Base-by-base conservation (phyloP, 75 land plant genomes). In the Larix kaempferi region DNA sequence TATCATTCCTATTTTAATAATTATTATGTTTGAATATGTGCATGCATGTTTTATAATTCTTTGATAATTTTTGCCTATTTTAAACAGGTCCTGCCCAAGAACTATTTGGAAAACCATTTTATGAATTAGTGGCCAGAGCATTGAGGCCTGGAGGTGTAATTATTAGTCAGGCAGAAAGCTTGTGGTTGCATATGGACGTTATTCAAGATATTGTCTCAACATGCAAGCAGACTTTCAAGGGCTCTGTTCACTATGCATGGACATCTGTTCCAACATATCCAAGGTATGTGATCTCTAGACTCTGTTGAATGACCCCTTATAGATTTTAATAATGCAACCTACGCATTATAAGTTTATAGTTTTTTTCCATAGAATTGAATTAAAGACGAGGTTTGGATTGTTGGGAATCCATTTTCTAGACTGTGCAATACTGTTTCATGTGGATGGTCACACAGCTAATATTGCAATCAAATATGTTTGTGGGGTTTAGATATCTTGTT, bases 201-300 rank as follows among this genome's bases (percentile, higher is more conserved):
- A 95, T 98, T 74, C 78, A 95, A 56, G 94, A 95, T 69, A 93
- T 95, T 80, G 73, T 98, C 49, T 79, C 94, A 57, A 84, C 83
- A 74, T 95, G 99, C 78, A 87, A 83, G 35, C 84, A 93, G 78
- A 84, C 84, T 55, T 98, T 98, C 78, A 94, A 98, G 80, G 99
- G 99, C 11, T 91, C 94, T 64, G 90, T 98, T 11, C 87, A 86
- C 79, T 98, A 98, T 90, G 99, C 98, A 21, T 98, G 98, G 98
- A 85, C 99, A 21, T 95, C 91, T 88, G 96, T 98, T 56, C 99
- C 99, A 56, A 91, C 94, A 37, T 98, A 98, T 80, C 98, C 98
- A 59, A 97, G 99, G 99, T 92, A 78, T 13, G 25, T 21, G 41
- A 21, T 41, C 12, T 49, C 54, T 49, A 49, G 11, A 49, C 25